These are phyloP conservation scores for Globisporangium emineosum DNA, from an alignment of 352 stramenopile species.

Conservation along the genomic window DNA sequence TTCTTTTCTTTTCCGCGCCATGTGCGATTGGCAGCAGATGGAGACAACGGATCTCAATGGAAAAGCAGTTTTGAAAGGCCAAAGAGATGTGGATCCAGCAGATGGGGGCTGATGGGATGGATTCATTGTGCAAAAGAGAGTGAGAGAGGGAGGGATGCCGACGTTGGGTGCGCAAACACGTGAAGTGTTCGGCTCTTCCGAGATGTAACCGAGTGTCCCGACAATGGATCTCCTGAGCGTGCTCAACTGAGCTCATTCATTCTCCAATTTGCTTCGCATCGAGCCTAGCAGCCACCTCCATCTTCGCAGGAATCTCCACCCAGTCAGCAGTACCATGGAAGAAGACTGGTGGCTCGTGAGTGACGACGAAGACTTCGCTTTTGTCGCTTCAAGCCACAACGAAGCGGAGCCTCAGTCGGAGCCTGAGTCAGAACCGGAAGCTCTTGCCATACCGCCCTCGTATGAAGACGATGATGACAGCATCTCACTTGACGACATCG, in stretches of 20 bases:
- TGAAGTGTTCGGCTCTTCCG: neutral
- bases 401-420: constrained; percentile 31
- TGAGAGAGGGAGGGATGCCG: neutral
- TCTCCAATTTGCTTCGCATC: constrained; percentile 2
- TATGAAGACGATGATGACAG: neutral
- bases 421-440: neutral
- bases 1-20: constrained; percentile 5
- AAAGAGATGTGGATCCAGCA: constrained; percentile 15
- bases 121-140: constrained; percentile 2
- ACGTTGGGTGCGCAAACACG: neutral
- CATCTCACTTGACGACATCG: constrained; percentile 16
- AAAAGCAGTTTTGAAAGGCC: neutral
- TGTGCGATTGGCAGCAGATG: neutral
- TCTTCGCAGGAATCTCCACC: too few species aligned
- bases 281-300: neutral
- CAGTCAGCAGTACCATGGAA: constrained; percentile 19
- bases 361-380: constrained; percentile 29
- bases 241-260: neutral
- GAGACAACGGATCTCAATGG: neutral
- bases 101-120: constrained; percentile 13
- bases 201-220: neutral
- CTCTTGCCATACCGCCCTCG: neutral
- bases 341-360: constrained; percentile 65
- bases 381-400: constrained; percentile 14
- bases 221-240: neutral